phyloP scores from a whole-genome alignment of 1,139 yeast genomes.

The Blastobotrys apis region DNA sequence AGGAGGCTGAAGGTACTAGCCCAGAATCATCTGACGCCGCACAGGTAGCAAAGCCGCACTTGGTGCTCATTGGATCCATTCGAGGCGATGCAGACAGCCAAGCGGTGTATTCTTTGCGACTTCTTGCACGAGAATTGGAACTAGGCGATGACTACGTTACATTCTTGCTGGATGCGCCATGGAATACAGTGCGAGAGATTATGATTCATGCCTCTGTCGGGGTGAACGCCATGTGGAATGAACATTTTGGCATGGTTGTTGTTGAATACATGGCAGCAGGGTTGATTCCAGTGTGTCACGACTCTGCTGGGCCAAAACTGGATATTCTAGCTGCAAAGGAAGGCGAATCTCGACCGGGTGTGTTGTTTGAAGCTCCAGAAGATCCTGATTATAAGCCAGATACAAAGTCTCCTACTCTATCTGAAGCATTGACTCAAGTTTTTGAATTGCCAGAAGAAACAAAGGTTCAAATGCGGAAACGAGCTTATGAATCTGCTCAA shows the following conservation, averaged over 20 bases:
- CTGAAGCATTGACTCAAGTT: constrained; percentile 43
- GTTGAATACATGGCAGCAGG: constrained; percentile 92
- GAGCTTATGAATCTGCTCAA: constrained; percentile 51
- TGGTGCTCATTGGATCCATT: constrained; percentile 81
- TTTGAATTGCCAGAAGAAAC: constrained; percentile 41
- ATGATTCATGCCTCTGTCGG: constrained; percentile 68
- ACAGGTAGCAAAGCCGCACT: constrained; percentile 42
- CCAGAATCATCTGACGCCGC: constrained; percentile 12
- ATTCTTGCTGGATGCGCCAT: constrained; percentile 73
- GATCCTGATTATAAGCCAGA: constrained; percentile 48
- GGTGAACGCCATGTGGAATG: constrained; percentile 98
- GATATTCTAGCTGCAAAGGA: constrained; percentile 72
- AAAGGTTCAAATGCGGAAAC: constrained; percentile 44
- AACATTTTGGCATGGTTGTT: constrained; percentile 96
- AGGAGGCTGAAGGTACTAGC: constrained; percentile 23
- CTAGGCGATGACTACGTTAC: constrained; percentile 49
- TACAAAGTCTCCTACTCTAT: constrained; percentile 30
- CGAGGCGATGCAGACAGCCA: constrained; percentile 63
- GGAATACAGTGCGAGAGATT: constrained; percentile 53
- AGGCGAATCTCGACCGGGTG: constrained; percentile 46
- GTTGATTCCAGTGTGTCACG: constrained; percentile 82
- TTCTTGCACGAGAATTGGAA: constrained; percentile 44
- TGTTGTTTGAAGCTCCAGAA: constrained; percentile 62
- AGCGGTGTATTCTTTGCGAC: constrained; percentile 50
- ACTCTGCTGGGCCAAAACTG: constrained; percentile 87